Conservation (phyloP, 176 grass and related monocot genomes). For the Juncus inflexus region DNA sequence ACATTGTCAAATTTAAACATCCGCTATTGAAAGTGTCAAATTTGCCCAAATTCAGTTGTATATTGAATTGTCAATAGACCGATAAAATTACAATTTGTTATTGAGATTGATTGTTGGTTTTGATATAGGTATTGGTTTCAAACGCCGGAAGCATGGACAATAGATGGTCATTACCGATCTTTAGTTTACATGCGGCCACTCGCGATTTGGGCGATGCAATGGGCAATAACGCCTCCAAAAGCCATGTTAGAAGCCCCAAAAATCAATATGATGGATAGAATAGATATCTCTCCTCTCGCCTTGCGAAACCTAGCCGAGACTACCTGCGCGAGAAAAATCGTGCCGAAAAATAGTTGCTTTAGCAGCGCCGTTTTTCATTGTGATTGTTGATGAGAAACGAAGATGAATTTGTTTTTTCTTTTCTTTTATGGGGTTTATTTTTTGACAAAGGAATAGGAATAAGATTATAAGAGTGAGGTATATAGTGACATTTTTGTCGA, state of each 20-base stretch:
- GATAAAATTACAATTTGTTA: no score
- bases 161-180: slow-evolving; percentile 78
- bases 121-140: slow-evolving; percentile 86
- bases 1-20: background rate
- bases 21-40: no score
- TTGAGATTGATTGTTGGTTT: slow-evolving; percentile 5
- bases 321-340: slow-evolving; percentile 45
- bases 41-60: no score
- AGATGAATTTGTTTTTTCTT: background rate
- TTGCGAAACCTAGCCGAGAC: slow-evolving; percentile 44
- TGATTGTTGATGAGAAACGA: slow-evolving; percentile 35
- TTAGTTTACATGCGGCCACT: slow-evolving; percentile 93
- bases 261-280: slow-evolving; percentile 83
- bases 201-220: slow-evolving; percentile 91
- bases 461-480: background rate
- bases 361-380: slow-evolving; percentile 36
- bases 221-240: slow-evolving; percentile 53
- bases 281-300: slow-evolving; percentile 39
- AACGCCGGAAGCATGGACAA: slow-evolving; percentile 88
- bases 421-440: background rate
- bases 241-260: slow-evolving; percentile 56
- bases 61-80: no score
- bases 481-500: slow-evolving; percentile 7
- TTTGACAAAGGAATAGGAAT: slow-evolving; percentile 7
- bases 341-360: slow-evolving; percentile 52